Evolutionary conservation across 352 stramenopile species (phyloP).

Genomic region (Halophytophthora batemanensis): DNA sequence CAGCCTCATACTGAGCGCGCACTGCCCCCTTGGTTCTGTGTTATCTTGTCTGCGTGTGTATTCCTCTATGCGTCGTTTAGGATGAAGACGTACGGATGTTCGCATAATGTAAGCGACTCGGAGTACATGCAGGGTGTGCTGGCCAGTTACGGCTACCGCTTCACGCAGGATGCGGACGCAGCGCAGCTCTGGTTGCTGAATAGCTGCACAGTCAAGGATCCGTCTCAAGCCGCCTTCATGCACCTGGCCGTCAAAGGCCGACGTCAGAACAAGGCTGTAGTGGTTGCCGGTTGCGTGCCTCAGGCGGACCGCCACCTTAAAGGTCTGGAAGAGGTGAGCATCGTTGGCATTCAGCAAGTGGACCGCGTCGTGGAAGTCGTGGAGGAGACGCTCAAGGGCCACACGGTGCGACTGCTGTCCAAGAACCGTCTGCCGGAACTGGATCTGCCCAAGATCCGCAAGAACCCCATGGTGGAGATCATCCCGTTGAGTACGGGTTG

Average conservation of each 20-base stretch:
- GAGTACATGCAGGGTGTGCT: constrained; percentile 94
- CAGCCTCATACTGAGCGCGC: not conserved
- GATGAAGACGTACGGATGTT: constrained; percentile 91
- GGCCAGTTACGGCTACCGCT: constrained; percentile 86
- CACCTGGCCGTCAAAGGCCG: constrained; percentile 85
- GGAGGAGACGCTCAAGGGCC: constrained; percentile 89
- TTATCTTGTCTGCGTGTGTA: not conserved
- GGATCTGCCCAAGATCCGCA: constrained; percentile 91
- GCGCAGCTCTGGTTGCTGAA: constrained; percentile 91
- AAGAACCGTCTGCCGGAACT: constrained; percentile 83
- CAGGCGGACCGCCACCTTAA: constrained; percentile 87
- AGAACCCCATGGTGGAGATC: constrained; percentile 92
- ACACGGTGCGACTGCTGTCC: constrained; percentile 82
- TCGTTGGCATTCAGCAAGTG: constrained; percentile 91
- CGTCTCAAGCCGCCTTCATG: constrained; percentile 88
- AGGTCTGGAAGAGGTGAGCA: constrained; percentile 79
- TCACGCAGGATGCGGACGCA: constrained; percentile 67
- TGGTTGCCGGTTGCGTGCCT: constrained; percentile 90
- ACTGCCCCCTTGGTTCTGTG: too few species aligned
- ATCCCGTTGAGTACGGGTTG: constrained; percentile 90
- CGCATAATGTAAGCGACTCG: constrained; percentile 91
- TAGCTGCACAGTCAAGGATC: constrained; percentile 93
- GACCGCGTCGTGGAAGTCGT: constrained; percentile 91
- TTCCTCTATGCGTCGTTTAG: constrained; percentile 12
- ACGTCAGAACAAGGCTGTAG: constrained; percentile 76